These are phyloP conservation scores for Phytophthora lateralis DNA, from an alignment of 352 stramenopile species.

Conservation along the genomic window DNA sequence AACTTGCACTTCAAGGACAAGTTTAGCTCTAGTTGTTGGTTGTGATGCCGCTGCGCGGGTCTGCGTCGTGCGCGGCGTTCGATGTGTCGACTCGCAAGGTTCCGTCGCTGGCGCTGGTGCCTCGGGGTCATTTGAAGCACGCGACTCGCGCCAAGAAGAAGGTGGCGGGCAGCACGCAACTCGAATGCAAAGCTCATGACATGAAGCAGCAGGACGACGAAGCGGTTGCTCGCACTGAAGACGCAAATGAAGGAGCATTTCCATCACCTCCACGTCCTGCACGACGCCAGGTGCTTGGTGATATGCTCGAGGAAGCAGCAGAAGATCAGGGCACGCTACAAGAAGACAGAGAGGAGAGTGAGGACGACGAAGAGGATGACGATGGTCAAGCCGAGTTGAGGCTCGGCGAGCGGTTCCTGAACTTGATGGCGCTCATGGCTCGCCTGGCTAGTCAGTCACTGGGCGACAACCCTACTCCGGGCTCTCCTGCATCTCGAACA, in stretches of 20 bases:
- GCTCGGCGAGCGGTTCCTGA: conserved; percentile 61
- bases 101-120: conserved; percentile 55
- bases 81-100: conserved; percentile 35
- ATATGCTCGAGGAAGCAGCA: conserved; percentile 1
- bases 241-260: neutral
- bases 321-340: neutral
- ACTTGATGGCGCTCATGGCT: conserved; percentile 59
- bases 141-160: conserved; percentile 21
- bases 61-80: conserved; percentile 22
- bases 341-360: neutral
- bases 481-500: conserved; percentile 6
- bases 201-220: neutral
- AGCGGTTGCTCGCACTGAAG: neutral
- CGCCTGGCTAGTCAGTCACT: conserved; percentile 40
- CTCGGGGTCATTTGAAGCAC: conserved; percentile 39
- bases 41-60: conserved; percentile 8
- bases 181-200: neutral
- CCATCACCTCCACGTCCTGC: conserved; percentile 4
- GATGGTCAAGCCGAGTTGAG: conserved; percentile 32
- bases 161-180: conserved; percentile 3
- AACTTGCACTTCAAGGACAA: neutral
- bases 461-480: conserved; percentile 2
- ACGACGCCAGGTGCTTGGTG: conserved; percentile 1
- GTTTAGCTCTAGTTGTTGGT: neutral
- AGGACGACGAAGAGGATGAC: conserved; percentile 1